Conservation (phyloP, 1,139 yeast genomes). For the Martiniozyma asiatica region DNA sequence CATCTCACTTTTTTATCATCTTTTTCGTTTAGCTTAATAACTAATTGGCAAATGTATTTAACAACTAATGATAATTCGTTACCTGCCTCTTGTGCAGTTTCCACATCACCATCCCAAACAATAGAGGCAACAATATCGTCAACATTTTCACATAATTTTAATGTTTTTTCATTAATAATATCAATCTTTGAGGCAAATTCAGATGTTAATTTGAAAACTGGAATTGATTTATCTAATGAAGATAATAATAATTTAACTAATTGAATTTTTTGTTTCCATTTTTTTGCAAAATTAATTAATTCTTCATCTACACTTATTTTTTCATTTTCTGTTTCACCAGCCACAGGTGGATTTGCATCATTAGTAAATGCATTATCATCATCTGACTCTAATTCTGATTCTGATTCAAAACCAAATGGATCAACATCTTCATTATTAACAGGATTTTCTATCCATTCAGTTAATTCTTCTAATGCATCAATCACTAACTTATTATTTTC, state of each 20-base stretch:
- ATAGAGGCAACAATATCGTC: constrained; percentile 38
- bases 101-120: constrained; percentile 32
- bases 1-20: constrained; percentile 36
- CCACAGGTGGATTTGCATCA: neutral
- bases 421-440: constrained; percentile 28
- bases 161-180: constrained; percentile 25
- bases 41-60: constrained; percentile 25
- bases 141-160: constrained; percentile 25
- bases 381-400: constrained; percentile 23
- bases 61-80: constrained; percentile 23
- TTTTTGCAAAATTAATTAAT: constrained; percentile 28
- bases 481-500: constrained; percentile 37
- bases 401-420: constrained; percentile 26
- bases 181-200: constrained; percentile 23
- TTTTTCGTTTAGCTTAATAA: constrained; percentile 28
- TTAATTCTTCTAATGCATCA: constrained; percentile 56
- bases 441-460: constrained; percentile 59
- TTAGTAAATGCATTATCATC: constrained; percentile 20
- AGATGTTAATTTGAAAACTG: constrained; percentile 23
- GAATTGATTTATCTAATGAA: constrained; percentile 46
- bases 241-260: constrained; percentile 41
- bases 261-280: constrained; percentile 43
- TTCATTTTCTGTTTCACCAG: constrained; percentile 21
- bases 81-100: constrained; percentile 23
- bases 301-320: constrained; percentile 24